Evolutionary conservation across 164 flowering plant species (phyloP).

Genomic region (Vitis cinerea): DNA sequence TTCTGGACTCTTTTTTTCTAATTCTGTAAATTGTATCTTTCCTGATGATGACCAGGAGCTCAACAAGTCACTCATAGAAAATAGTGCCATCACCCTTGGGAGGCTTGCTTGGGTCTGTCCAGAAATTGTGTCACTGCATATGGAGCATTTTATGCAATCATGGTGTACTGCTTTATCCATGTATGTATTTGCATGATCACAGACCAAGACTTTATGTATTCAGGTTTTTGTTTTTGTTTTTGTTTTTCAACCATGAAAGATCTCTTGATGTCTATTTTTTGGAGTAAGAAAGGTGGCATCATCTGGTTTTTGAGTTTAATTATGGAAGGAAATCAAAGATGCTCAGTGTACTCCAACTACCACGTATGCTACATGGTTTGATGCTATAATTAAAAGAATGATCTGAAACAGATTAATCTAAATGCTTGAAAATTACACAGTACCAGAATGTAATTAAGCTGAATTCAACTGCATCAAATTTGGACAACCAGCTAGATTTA

Average conservation of each 20-base stretch:
- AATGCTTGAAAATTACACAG: neutral
- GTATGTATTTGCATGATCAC: constrained; percentile 38
- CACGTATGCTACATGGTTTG: neutral
- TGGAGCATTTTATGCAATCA: constrained; percentile 96
- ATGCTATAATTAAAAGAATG: neutral
- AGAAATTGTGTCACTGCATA: constrained; percentile 87
- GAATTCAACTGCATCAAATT: neutral
- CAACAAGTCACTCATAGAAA: constrained; percentile 89
- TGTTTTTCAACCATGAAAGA: too few species aligned
- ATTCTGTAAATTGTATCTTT: constrained; percentile 1
- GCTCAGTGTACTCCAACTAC: neutral
- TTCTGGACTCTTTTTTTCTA: neutral
- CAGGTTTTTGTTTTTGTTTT: too few species aligned
- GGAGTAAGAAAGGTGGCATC: too few species aligned
- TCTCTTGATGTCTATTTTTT: too few species aligned
- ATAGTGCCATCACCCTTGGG: constrained; percentile 96
- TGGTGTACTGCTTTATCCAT: constrained; percentile 90
- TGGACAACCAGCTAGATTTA: neutral
- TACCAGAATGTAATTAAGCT: neutral
- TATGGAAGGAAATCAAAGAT: neutral
- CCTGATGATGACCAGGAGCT: constrained; percentile 55
- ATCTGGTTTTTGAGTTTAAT: neutral
- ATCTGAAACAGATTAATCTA: neutral
- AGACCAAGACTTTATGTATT: too few species aligned
- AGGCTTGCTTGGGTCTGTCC: constrained; percentile 97